Evolutionary conservation across 176 grass and related monocot genomes (phyloP).

Genomic region (Carex myosuroides): DNA sequence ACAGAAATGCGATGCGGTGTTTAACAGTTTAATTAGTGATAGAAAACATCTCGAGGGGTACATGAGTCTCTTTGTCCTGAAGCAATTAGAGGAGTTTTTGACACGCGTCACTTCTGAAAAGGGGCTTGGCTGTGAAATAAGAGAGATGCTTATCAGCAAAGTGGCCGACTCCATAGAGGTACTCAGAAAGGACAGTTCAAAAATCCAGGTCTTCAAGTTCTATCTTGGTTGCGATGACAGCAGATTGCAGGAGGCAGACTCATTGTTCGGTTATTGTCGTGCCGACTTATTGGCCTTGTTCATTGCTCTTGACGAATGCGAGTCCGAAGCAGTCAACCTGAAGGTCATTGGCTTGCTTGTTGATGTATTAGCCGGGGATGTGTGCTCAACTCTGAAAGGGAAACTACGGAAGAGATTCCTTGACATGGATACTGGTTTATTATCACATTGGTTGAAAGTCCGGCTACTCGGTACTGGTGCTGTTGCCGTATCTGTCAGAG

Average conservation of each 20-base stretch:
- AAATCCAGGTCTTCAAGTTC: constrained; percentile 60
- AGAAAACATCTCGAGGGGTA: constrained; percentile 55
- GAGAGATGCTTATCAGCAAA: constrained; percentile 56
- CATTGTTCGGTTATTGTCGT: constrained; percentile 40
- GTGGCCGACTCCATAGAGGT: constrained; percentile 64
- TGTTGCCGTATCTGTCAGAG: constrained; percentile 39
- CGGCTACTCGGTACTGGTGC: constrained; percentile 44
- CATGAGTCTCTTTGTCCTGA: constrained; percentile 59
- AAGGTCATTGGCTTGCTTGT: constrained; percentile 78
- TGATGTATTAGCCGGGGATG: constrained; percentile 51
- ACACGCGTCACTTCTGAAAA: constrained; percentile 40
- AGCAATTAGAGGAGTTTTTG: constrained; percentile 79
- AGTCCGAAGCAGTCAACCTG: constrained; percentile 66
- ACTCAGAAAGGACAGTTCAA: constrained; percentile 39
- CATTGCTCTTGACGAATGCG: constrained; percentile 62
- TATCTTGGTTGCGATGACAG: constrained; percentile 59
- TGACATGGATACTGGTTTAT: constrained; percentile 51
- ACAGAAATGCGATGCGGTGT: constrained; percentile 61
- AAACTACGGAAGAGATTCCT: constrained; percentile 73
- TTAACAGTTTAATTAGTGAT: constrained; percentile 44
- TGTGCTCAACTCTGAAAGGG: constrained; percentile 54
- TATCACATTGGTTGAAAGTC: constrained; percentile 75
- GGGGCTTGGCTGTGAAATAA: constrained; percentile 28
- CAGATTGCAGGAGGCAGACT: constrained; percentile 35
- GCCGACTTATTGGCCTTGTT: constrained; percentile 63